Evolutionary conservation across 768 basidiomycete species (phyloP).

Genomic region (Naematelia aurantialba): DNA sequence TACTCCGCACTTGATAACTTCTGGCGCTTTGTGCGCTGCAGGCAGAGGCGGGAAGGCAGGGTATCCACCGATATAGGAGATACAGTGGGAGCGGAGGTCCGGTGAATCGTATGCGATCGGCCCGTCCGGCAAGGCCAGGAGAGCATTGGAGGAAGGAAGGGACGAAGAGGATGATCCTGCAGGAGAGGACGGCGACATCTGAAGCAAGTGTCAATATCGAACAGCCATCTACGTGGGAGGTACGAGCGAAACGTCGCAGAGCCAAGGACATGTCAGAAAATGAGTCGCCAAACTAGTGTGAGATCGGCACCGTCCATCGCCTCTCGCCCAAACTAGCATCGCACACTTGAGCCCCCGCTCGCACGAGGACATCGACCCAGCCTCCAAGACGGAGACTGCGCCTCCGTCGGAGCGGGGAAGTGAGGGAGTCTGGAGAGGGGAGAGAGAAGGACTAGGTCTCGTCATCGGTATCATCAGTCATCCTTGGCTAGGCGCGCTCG

Average conservation of each 20-base stretch:
- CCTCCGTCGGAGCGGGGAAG: conserved; percentile 12
- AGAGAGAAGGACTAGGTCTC: conserved; percentile 35
- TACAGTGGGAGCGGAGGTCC: conserved; percentile 31
- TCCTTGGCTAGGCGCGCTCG: not conserved
- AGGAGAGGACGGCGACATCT: conserved; percentile 39
- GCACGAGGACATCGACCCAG: not conserved
- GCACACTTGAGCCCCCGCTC: conserved; percentile 1
- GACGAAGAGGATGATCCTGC: conserved; percentile 36
- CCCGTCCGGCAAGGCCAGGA: conserved; percentile 46
- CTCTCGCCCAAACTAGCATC: conserved; percentile 15
- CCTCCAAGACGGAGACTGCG: conserved; percentile 23
- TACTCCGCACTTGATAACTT: conserved; percentile 31
- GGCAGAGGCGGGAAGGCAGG: conserved; percentile 41
- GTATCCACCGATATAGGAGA: conserved; percentile 46
- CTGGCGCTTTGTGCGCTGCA: conserved; percentile 15
- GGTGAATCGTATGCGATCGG: conserved; percentile 25
- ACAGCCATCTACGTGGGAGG: not conserved
- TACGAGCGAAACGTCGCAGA: not conserved
- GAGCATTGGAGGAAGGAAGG: conserved; percentile 30
- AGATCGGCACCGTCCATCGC: conserved; percentile 28
- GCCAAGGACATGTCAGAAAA: conserved; percentile 24
- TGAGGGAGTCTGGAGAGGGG: conserved; percentile 1
- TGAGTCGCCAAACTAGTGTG: conserved; percentile 48
- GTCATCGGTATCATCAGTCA: conserved; percentile 46
- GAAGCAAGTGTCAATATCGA: not conserved